Base-by-base conservation (phyloP, 257 asterid genomes). In the Ligustrum vulgare region DNA sequence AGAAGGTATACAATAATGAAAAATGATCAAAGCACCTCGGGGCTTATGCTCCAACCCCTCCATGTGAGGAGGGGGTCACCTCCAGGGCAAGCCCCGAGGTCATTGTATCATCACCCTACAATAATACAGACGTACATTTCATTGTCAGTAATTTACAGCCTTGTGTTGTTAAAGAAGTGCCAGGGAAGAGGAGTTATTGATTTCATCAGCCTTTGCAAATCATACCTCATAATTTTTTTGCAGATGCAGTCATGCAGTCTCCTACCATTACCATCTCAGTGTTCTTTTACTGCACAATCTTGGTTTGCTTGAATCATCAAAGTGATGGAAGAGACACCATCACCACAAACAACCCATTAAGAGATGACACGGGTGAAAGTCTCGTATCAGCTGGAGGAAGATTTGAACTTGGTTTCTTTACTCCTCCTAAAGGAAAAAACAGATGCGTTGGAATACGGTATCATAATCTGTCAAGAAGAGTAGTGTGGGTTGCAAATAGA, bases 401-500 rank as follows among this genome's bases (percentile, higher is more conserved):
- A 54, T 88, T 86, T 37, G 86, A 84, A 31, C 77, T 88, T 33
- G 91, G 91, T 36, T 83, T 86, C 73, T 88, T 81, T 18, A 23
- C 69, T 54, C 68, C 81, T 49, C 31, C 31, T 28, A 72, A 72
- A 8, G 78, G 28, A 10, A 31, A 28, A 3, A 28, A n/a, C 3
- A 80, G 8, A 51, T 88, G 72, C 60, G 80, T 86, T 5, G 93
- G 91, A 12, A 75, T 88, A 72, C 86, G 89, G 91, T 86, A 86
- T 73, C 31, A 66, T 68, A 7, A 41, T 5, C 3, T 15, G 54
- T 0, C 82, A 8, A 33, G 37, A 67, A 83, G 83, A 32, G n/a
- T 82, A 25, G 89, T 86, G 15, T 88, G 89, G 93, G 84, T 86
- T 81, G 89, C 91, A 22, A 78, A 76, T 18, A 74, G 86, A 65